Evolutionary conservation across 2,329 filamentous ascomycete genomes (phyloP).

Genomic region (Colletotrichum sidae): DNA sequence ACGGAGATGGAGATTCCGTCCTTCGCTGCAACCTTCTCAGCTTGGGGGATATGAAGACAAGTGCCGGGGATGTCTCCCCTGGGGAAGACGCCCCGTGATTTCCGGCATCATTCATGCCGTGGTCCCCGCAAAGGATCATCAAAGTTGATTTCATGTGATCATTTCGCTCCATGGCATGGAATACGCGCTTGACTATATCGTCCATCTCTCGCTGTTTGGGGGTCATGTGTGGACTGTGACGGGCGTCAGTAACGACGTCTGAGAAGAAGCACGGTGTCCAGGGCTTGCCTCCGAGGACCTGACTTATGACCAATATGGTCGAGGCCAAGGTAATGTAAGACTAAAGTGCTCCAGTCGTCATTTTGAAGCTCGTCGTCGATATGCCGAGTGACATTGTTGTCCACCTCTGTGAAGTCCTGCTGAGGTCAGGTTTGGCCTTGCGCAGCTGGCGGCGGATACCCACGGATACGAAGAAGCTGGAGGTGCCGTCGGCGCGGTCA

Average conservation of each 20-base stretch:
- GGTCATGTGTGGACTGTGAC: conserved; percentile 82
- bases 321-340: conserved; percentile 94
- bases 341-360: conserved; percentile 90
- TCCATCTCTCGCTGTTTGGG: conserved; percentile 98
- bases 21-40: conserved; percentile 67
- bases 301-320: conserved; percentile 99
- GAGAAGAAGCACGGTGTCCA: not conserved
- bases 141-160: conserved; percentile 81
- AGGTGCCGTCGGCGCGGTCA: conserved; percentile 88
- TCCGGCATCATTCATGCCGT: conserved; percentile 99
- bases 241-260: not conserved
- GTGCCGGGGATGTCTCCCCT: conserved; percentile 92
- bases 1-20: conserved; percentile 64
- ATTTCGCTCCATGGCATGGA: conserved; percentile 77
- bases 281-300: conserved; percentile 78
- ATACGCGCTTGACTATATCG: conserved; percentile 79
- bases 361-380: conserved; percentile 79
- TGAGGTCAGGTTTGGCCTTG: conserved; percentile 35
- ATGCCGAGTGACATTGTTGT: conserved; percentile 96
- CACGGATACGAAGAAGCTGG: conserved; percentile 97
- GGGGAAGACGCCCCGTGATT: conserved; percentile 96
- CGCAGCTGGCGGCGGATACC: conserved; percentile 54
- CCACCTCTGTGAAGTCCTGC: conserved; percentile 97
- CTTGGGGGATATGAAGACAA: conserved; percentile 92
- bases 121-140: conserved; percentile 89